Evolutionary conservation across 2,329 filamentous ascomycete species (phyloP).

Genomic region (Cytospora paraplurivora): DNA sequence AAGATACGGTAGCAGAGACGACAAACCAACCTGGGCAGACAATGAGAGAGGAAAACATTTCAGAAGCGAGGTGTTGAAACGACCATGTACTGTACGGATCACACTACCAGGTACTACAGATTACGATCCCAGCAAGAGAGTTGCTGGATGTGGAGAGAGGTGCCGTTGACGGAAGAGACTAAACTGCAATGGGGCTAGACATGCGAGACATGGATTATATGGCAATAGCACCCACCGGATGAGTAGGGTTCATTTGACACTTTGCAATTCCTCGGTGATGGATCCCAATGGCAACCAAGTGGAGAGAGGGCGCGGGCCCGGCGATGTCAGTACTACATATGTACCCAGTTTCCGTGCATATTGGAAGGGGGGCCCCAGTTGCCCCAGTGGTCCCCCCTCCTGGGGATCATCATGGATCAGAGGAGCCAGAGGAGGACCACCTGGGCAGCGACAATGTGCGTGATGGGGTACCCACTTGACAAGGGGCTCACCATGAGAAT

Average conservation of each 20-base stretch:
- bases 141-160: slow-evolving; percentile 39
- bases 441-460: slow-evolving; percentile 1
- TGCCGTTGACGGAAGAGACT: slow-evolving; percentile 41
- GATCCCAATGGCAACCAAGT: slow-evolving; percentile 8
- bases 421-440: no score
- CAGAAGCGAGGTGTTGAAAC: slow-evolving; percentile 27
- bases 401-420: no score
- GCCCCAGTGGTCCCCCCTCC: background rate
- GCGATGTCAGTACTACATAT: slow-evolving; percentile 21
- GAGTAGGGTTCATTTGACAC: slow-evolving; percentile 11
- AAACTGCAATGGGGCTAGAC: slow-evolving; percentile 43
- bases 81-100: no score
- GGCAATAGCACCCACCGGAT: slow-evolving; percentile 29
- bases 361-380: slow-evolving; percentile 2
- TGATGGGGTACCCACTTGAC: slow-evolving; percentile 15
- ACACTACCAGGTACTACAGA: no score
- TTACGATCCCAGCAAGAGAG: slow-evolving; percentile 33
- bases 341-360: slow-evolving; percentile 20
- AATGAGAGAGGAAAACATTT: slow-evolving; percentile 37
- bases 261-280: slow-evolving; percentile 7
- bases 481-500: slow-evolving; percentile 21
- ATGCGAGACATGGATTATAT: slow-evolving; percentile 43
- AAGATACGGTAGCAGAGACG: slow-evolving; percentile 31
- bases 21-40: slow-evolving; percentile 33
- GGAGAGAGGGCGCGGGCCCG: slow-evolving; percentile 9